phyloP scores from a whole-genome alignment of 306 rosid genomes.

The Medicago arabica region DNA sequence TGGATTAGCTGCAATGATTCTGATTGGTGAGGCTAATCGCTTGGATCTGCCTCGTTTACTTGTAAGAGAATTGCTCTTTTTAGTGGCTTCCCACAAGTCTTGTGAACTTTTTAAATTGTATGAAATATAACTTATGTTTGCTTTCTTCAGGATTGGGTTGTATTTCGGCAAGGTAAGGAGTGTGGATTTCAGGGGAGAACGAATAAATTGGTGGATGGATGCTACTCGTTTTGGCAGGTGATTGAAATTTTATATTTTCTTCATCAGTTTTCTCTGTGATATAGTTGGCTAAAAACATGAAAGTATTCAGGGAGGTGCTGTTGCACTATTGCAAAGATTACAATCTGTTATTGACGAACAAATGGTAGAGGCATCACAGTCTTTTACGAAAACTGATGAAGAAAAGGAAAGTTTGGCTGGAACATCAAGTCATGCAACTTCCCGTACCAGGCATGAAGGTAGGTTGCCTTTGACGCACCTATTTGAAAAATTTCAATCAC shows the following conservation, averaged over 20 bases:
- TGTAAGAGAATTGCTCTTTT: constrained; percentile 59
- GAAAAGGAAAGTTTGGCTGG: constrained; percentile 43
- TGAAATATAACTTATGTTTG: constrained; percentile 26
- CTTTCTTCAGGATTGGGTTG: constrained; percentile 80
- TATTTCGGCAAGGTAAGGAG: constrained; percentile 87
- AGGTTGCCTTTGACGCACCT: constrained; percentile 31
- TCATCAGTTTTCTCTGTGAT: constrained; percentile 29
- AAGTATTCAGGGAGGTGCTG: constrained; percentile 77
- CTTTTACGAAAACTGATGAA: constrained; percentile 39
- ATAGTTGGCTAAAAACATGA: constrained; percentile 44
- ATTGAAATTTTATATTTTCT: constrained; percentile 34
- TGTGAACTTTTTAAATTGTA: constrained; percentile 8
- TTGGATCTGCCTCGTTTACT: constrained; percentile 76
- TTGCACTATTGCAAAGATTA: constrained; percentile 75
- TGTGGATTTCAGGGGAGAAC: constrained; percentile 97
- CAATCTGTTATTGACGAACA: constrained; percentile 56
- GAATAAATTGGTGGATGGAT: constrained; percentile 93
- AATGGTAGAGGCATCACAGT: constrained; percentile 41
- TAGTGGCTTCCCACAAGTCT: constrained; percentile 16
- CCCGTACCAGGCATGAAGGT: constrained; percentile 45
- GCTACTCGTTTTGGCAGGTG: constrained; percentile 99
- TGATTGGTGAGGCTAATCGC: constrained; percentile 80
- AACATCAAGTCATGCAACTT: constrained; percentile 47
- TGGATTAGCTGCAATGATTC: constrained; percentile 91
- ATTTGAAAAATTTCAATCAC: not conserved